Base-by-base conservation (phyloP, 176 grass and related monocot species). In the Rhynchospora tenuis region DNA sequence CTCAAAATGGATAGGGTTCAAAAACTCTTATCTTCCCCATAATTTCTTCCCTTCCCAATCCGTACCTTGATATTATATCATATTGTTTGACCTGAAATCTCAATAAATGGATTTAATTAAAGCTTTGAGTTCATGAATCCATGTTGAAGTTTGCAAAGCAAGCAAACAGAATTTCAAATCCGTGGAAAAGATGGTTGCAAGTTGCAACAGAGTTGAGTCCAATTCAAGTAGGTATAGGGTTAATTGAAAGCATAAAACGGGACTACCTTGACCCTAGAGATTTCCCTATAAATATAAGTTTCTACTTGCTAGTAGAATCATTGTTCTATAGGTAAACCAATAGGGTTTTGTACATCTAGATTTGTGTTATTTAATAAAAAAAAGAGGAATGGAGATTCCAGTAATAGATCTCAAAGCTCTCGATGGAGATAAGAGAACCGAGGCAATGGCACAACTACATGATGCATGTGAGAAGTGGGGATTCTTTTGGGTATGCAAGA, bases 401-500 rank as follows among this genome's bases (percentile, higher is more conserved):
- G 90, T 95, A 57, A 87, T 95, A 60, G 84, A 95, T 54, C 88
- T 95, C 62, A n/a, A 57, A 7, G 93, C 84, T 51, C 86, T 95
- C 83, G 63, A 80, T 85, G 93, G 52, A 13, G 71, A 85, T 15
- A 52, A 83, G 59, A 80, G 90, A 85, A 79, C 71, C 12, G 71
- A 59, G 17, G 57, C 86, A 64, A 74, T 95, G 93, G 86, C 77
- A 16, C 78, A 28, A 77, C 93, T 95, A 69, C 93, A 95, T 67
- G 59, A 92, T 2, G 90, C 90, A 54, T 95, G 93, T 73, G 59
- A 69, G 31, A 89, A 90, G 26, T 92, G 93, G 88, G 93, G 93
- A 14, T 92, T 92, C 90, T 95, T 95, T 85, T 95, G 93, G 93
- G 93, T 94, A 85, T 23, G 67, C 57, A 61, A 19, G 33, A 52